These are phyloP conservation scores for Suillus subluteus DNA, from an alignment of 768 basidiomycete species.

Conservation along the genomic window DNA sequence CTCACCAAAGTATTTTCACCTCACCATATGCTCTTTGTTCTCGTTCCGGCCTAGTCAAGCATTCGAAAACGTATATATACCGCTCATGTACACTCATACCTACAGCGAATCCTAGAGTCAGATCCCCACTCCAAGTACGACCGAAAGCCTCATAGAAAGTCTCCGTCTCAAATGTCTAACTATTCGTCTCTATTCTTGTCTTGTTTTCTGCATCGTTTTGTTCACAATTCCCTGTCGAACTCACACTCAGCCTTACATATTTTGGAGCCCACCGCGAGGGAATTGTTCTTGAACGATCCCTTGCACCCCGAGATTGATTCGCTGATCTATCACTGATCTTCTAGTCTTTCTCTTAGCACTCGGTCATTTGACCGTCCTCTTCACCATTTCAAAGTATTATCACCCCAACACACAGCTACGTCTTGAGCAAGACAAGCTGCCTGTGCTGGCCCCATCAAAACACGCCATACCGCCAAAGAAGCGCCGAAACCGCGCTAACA, in stretches of 20 bases:
- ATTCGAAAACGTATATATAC: too few species aligned
- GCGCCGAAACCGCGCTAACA: accelerated
- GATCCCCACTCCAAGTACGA: too few species aligned
- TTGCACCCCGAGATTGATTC: neutral
- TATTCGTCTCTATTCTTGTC: too few species aligned
- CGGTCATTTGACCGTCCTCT: neutral
- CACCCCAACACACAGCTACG: neutral
- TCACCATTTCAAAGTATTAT: neutral
- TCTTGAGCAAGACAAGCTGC: neutral
- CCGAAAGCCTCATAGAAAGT: too few species aligned
- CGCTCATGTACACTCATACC: too few species aligned
- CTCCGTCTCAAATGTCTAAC: too few species aligned
- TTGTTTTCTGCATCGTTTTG: too few species aligned
- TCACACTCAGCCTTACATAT: neutral
- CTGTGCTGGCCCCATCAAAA: neutral
- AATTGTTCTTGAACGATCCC: neutral
- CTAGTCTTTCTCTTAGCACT: neutral
- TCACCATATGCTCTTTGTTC: too few species aligned
- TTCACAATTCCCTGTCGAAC: too few species aligned
- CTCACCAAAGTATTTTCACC: too few species aligned
- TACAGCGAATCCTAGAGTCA: too few species aligned
- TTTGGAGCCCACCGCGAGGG: neutral
- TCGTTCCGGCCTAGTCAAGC: too few species aligned
- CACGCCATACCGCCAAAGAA: neutral
- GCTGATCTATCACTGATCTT: neutral